phyloP scores from a whole-genome alignment of 2,329 filamentous ascomycete genomes.

The Orbilia ellipsospora region DNA sequence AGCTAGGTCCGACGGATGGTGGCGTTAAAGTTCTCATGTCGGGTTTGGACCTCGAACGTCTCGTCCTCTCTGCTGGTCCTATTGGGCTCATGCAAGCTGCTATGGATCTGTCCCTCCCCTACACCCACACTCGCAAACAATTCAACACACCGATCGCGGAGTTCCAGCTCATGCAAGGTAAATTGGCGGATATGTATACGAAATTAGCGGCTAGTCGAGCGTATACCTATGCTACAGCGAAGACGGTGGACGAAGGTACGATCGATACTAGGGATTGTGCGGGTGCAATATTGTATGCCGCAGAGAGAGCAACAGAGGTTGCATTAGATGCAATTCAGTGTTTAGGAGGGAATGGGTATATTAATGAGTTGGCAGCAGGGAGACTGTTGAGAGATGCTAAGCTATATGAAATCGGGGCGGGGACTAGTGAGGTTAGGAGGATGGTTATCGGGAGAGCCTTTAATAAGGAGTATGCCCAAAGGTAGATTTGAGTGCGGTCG shows the following conservation, averaged over 20 bases:
- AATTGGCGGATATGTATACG: constrained; percentile 96
- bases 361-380: constrained; percentile 93
- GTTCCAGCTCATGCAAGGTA: constrained; percentile 92
- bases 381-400: constrained; percentile 81
- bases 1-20: constrained; percentile 81
- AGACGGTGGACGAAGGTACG: constrained; percentile 78
- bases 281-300: constrained; percentile 90
- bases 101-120: constrained; percentile 86
- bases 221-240: constrained; percentile 87
- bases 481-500: constrained; percentile 13
- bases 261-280: constrained; percentile 93
- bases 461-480: constrained; percentile 78
- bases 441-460: constrained; percentile 95
- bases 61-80: constrained; percentile 90
- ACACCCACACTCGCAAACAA: constrained; percentile 87
- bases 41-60: constrained; percentile 89
- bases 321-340: constrained; percentile 90
- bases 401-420: constrained; percentile 95
- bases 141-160: constrained; percentile 87
- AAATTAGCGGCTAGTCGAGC: constrained; percentile 84
- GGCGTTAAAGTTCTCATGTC: constrained; percentile 96
- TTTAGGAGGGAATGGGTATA: constrained; percentile 93
- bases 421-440: constrained; percentile 90
- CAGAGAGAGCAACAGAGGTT: constrained; percentile 87
- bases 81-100: constrained; percentile 94